Percentiles rank a stretch among this genome's conserved stretches.
These are phyloP conservation scores for Colletotrichum shisoi DNA, from an alignment of 2,329 filamentous ascomycete genomes.

Conservation along the genomic window DNA sequence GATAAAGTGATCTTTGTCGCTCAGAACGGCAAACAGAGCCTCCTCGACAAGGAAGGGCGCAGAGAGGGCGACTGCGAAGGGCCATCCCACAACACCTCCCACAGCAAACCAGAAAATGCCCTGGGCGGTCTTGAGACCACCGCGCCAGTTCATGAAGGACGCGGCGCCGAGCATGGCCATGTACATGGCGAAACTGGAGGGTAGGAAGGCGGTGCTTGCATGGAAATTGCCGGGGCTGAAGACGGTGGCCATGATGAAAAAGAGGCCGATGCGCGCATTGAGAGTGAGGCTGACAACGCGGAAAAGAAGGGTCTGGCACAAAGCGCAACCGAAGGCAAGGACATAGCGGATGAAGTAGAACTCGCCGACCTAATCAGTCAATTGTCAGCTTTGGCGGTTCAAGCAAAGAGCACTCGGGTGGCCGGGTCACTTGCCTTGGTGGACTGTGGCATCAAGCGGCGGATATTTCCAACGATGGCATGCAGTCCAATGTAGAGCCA, in stretches of 20 bases:
- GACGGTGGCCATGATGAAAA: slow-evolving; percentile 80
- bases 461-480: slow-evolving; percentile 72
- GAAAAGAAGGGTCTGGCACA: slow-evolving; percentile 84
- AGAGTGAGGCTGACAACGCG: slow-evolving; percentile 77
- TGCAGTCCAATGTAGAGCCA: slow-evolving; percentile 91
- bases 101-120: slow-evolving; percentile 92
- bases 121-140: slow-evolving; percentile 77
- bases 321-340: slow-evolving; percentile 78
- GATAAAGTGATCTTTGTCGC: slow-evolving; percentile 66
- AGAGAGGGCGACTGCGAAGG: slow-evolving; percentile 85
- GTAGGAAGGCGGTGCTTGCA: slow-evolving; percentile 83
- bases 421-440: slow-evolving; percentile 58
- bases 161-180: slow-evolving; percentile 84
- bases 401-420: no score
- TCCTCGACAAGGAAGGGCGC: slow-evolving; percentile 85
- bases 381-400: background rate
- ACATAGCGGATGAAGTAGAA: slow-evolving; percentile 87
- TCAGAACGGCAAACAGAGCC: slow-evolving; percentile 63
- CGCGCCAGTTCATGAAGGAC: slow-evolving; percentile 89
- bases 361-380: slow-evolving; percentile 62
- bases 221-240: slow-evolving; percentile 94
- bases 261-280: slow-evolving; percentile 82
- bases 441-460: slow-evolving; percentile 68
- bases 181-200: slow-evolving; percentile 98
- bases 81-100: slow-evolving; percentile 89